Percentiles rank a stretch among this genome's conserved stretches.
Evolutionary conservation across 176 grass and related monocot species (phyloP).

Genomic region (Carex scoparia): DNA sequence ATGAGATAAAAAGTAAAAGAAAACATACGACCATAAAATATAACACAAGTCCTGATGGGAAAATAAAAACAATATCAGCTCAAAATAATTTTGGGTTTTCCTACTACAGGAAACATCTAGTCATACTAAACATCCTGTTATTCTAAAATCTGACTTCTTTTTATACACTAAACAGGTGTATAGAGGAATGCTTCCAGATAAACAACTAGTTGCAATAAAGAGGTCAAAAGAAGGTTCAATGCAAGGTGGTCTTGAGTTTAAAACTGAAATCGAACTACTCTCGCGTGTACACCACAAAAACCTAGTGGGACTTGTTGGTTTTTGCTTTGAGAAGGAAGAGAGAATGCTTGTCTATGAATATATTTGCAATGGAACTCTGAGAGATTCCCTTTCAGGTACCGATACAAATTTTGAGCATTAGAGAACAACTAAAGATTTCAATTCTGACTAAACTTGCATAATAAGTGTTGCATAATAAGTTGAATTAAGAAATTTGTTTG

Average conservation of each 20-base stretch:
- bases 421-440: neutral
- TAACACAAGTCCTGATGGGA: neutral
- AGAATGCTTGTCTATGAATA: slow-evolving; percentile 86
- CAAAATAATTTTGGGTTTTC: neutral
- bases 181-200: slow-evolving; percentile 60
- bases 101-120: neutral
- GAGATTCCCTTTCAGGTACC: slow-evolving; percentile 71
- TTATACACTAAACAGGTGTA: slow-evolving; percentile 51
- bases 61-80: neutral
- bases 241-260: slow-evolving; percentile 87
- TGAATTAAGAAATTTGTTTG: neutral
- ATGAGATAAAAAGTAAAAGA: neutral
- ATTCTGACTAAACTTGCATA: neutral
- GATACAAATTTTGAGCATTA: neutral
- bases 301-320: slow-evolving; percentile 72
- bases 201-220: slow-evolving; percentile 74
- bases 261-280: slow-evolving; percentile 89
- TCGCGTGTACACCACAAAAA: slow-evolving; percentile 91
- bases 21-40: neutral
- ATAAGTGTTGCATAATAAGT: neutral
- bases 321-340: slow-evolving; percentile 88
- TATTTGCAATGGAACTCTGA: slow-evolving; percentile 65
- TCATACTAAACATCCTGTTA: neutral
- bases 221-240: slow-evolving; percentile 75
- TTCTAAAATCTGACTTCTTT: neutral